Evolutionary conservation across 768 basidiomycete genomes (phyloP), one percentile per base, ranked within the genome.

Genomic region (Lepiota brunneoincarnata): DNA sequence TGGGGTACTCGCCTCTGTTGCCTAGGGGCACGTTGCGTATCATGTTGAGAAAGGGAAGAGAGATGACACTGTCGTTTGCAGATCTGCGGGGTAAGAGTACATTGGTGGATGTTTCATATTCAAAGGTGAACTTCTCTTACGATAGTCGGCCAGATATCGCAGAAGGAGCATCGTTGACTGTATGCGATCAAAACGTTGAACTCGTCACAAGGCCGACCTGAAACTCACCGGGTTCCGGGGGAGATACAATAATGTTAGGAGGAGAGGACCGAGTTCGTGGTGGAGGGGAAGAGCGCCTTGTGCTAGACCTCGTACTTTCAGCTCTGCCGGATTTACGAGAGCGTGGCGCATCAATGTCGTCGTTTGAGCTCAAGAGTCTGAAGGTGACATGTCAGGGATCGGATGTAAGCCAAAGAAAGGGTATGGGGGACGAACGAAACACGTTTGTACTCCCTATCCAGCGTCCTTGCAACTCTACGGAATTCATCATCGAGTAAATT

Each of bases 61-160:
- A 78, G 59, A 75, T 74, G 31, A 80, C 78, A 51, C 78, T 80
- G 42, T 71, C 70, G 26, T 71, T 69, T 44, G 75, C 73, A 49
- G 74, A 73, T 21, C 76, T 77, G 56, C 45, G 67, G 35, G 68
- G 61, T 49, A 61, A 31, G 64, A 34, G 66, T 68, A 39, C 65
- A 49, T 40, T 28, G 35, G 47, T 17, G 40, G 21, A 35, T 36
- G 55, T 53, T 42, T 39, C 45, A 24, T 52, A 34, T 39, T 51
- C 10, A 43, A n/a, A 15, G 36, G 41, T 20, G 3, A 14, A 47
- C 21, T 41, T 14, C 26, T 23, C 53, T 54, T 28, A 54, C 53
- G 53, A 44, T 41, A 46, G 11, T 3, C 53, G 35, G 23, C 39
- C 28, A 31, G 21, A 20, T 49, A 51, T 50, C 46, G 53, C 41